Percentiles rank a stretch among this genome's conserved stretches.
Evolutionary conservation across 495 filamentous ascomycete genomes (phyloP).

Genomic region (Daldinia decipiens): DNA sequence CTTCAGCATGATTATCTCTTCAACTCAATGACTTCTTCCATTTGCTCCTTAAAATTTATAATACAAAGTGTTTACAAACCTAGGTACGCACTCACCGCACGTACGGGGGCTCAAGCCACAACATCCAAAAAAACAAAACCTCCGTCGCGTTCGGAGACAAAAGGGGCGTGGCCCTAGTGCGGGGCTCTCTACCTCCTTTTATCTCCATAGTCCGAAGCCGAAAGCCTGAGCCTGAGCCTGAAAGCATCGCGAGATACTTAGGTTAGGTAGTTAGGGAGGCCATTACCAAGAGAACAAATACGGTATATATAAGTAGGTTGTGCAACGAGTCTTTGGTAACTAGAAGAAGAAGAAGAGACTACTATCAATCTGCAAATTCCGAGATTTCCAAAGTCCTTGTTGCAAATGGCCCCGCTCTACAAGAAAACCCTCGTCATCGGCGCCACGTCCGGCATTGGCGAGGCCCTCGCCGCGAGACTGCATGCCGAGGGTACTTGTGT

Average conservation of each 20-base stretch:
- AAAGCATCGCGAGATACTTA: not conserved
- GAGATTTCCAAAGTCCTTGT: not conserved
- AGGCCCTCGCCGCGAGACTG: slow-evolving; percentile 66
- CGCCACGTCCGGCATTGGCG: slow-evolving; percentile 74
- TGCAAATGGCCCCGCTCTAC: slow-evolving; percentile 64
- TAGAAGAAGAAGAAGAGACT: no score
- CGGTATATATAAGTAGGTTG: not conserved
- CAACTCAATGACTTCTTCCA: not conserved
- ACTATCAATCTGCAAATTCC: not conserved
- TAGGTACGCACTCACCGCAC: not conserved
- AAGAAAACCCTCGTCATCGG: slow-evolving; percentile 73
- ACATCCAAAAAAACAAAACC: not conserved
- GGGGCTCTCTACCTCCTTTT: slow-evolving; percentile 1
- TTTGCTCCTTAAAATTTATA: not conserved
- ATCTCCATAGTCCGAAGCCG: slow-evolving; percentile 11
- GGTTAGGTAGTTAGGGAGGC: no score
- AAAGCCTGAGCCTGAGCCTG: not conserved
- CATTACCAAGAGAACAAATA: no score
- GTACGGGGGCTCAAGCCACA: not conserved
- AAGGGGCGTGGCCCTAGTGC: not conserved
- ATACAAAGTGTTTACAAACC: not conserved
- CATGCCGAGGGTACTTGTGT: slow-evolving; percentile 64
- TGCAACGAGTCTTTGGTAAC: not conserved
- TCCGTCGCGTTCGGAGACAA: not conserved
- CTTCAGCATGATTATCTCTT: not conserved